Evolutionary conservation across 2,329 filamentous ascomycete species (phyloP).

Genomic region (Alternaria triticimaculans): DNA sequence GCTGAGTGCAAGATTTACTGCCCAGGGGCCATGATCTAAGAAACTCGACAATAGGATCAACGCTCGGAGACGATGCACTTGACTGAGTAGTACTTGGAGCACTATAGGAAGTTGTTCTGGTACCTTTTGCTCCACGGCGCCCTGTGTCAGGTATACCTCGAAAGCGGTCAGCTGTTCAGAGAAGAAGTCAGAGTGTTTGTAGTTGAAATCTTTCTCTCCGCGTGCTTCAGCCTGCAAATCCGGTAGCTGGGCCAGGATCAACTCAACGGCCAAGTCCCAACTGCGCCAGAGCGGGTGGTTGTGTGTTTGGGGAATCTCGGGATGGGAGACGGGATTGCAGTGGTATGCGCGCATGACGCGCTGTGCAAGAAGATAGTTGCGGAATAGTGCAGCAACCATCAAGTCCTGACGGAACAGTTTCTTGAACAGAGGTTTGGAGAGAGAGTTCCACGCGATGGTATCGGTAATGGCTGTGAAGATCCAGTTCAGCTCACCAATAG

Average conservation of each 20-base stretch:
- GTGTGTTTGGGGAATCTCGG: constrained; percentile 90
- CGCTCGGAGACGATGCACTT: constrained; percentile 89
- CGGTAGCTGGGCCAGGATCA: constrained; percentile 88
- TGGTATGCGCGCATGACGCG: constrained; percentile 96
- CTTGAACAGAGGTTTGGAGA: constrained; percentile 89
- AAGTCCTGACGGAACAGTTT: constrained; percentile 97
- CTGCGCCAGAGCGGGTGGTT: constrained; percentile 95
- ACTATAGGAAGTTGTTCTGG: constrained; percentile 97
- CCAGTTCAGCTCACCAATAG: constrained; percentile 96
- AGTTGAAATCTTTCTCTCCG: constrained; percentile 81
- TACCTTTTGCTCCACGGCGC: constrained; percentile 81
- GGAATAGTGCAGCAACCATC: constrained; percentile 97
- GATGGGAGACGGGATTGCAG: constrained; percentile 91
- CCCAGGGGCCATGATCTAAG: constrained; percentile 94
- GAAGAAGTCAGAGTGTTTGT: constrained; percentile 94
- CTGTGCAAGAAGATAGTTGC: constrained; percentile 94
- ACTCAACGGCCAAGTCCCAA: constrained; percentile 96
- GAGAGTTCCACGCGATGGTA: constrained; percentile 96
- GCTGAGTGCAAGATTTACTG: constrained; percentile 94
- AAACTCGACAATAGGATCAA: constrained; percentile 92
- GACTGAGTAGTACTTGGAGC: constrained; percentile 91
- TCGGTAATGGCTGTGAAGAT: constrained; percentile 99
- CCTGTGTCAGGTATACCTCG: constrained; percentile 88
- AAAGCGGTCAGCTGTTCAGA: constrained; percentile 97
- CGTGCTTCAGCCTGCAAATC: constrained; percentile 79